A percentile compares a stretch with the other conserved stretches of the same genome.
These are phyloP conservation scores for Sedum album DNA, from an alignment of 164 flowering plant genomes.

Conservation along the genomic window DNA sequence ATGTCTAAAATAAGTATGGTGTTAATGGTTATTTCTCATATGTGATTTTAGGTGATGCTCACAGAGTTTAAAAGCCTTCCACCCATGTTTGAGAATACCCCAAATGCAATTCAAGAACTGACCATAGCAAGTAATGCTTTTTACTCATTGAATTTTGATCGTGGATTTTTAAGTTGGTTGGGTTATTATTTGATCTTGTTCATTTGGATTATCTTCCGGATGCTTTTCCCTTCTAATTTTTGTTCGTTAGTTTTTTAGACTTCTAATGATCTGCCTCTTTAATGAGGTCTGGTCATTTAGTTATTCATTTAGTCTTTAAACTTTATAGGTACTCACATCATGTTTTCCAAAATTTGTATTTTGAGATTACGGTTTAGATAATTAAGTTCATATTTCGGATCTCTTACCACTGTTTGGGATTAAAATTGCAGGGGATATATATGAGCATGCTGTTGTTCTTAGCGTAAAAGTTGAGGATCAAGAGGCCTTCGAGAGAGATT, in stretches of 20 bases:
- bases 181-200: background rate
- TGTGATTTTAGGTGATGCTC: conserved; percentile 43
- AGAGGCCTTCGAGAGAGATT: conserved; percentile 93
- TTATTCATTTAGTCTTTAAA: no score
- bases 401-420: background rate
- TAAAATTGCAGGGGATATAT: conserved; percentile 58
- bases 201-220: background rate
- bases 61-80: conserved; percentile 78
- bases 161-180: background rate
- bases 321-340: no score
- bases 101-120: conserved; percentile 66
- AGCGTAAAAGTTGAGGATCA: conserved; percentile 87
- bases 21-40: conserved; percentile 8
- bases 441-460: conserved; percentile 88
- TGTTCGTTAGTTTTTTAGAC: no score
- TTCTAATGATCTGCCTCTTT: no score
- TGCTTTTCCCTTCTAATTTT: no score
- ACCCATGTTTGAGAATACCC: conserved; percentile 63
- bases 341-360: background rate
- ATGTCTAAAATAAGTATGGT: no score
- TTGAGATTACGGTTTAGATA: no score
- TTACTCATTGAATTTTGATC: background rate
- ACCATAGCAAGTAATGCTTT: conserved; percentile 66
- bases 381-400: background rate
- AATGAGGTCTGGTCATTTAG: no score